Evolutionary conservation across 768 basidiomycete species (phyloP), one percentile per base, ranked within the genome.

Genomic region (Gelatoporia subvermispora): DNA sequence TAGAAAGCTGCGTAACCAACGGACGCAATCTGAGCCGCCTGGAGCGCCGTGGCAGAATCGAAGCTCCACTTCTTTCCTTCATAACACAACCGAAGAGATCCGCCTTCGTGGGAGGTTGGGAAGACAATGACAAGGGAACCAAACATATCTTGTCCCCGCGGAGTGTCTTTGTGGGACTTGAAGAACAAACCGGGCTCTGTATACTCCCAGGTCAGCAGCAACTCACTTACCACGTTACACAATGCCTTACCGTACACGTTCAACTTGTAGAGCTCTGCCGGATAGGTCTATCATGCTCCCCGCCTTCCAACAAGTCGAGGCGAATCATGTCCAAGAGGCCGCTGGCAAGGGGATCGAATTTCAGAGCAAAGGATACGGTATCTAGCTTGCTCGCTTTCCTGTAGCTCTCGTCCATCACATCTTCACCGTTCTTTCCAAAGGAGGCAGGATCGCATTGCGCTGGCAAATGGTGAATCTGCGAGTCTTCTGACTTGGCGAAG

Each of bases 81-180:
- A 8, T 56, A 49, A 5, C 37, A 34, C n/a, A 81, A 59, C 3
- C 65, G 42, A 13, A 77, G 65, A 18, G 62, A 54, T 1, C 77
- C 78, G 1, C 77, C 77, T 47, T 72, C 62, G 52, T 79, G 72
- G 0, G 50, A 21, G 3, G 71, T 71, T 13, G 78, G 77, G 42
- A 78, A 68, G 13, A 74, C 24, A 34, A 79, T 54, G 1, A 79
- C 71, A 8, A 82, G 66, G 1, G 78, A 78, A 1, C 72, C 78
- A 31, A 81, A 53, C 52, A 47, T 49, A 17, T 18, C 36, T 22
- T 39, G 8, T 8, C 40, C 45, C 15, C 48, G 40, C 1, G 52
- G 43, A 4, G 52, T 49, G 41, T 53, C 52, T 48, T 49, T 41
- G 36, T 53, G 48, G 0, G 40, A 9, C 31, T 49, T 49, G 45